Conservation (phyloP, 108 stramenopile species). For the Nannochloropsis granulata region DNA sequence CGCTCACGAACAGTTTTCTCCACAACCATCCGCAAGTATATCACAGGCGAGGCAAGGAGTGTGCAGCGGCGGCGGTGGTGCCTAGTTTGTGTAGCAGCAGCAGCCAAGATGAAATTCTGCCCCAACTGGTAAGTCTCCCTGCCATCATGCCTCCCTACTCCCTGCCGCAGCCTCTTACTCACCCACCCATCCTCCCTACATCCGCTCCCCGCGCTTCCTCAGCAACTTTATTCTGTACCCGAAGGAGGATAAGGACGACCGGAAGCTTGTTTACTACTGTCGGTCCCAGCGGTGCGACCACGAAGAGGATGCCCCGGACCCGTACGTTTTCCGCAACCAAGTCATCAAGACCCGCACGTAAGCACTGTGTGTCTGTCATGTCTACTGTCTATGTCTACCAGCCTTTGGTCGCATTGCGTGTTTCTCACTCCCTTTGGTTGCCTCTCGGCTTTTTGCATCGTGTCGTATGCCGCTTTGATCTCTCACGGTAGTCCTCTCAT, state of each 20-base stretch:
- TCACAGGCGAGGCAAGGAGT: no score
- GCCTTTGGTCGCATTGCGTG: neutral
- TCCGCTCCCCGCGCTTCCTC: neutral
- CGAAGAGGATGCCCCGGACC: neutral
- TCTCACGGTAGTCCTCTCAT: neutral
- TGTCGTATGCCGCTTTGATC: neutral
- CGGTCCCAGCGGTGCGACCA: neutral
- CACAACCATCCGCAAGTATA: no score
- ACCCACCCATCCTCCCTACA: no score
- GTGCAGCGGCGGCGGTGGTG: no score
- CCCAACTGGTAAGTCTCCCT: neutral
- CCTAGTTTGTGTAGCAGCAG: no score
- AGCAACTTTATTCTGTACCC: neutral
- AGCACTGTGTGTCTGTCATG: neutral
- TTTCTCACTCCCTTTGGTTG: neutral
- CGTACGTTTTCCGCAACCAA: neutral
- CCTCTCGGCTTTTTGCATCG: neutral
- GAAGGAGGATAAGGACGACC: neutral
- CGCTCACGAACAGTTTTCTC: no score
- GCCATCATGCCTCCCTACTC: neutral
- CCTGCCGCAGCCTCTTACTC: no score
- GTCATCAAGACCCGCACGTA: neutral
- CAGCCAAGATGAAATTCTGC: neutral
- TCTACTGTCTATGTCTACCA: no score
- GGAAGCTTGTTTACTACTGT: neutral